Evolutionary conservation across 2,329 filamentous ascomycete genomes (phyloP).

Genomic region (Tolypocladium amazonense): DNA sequence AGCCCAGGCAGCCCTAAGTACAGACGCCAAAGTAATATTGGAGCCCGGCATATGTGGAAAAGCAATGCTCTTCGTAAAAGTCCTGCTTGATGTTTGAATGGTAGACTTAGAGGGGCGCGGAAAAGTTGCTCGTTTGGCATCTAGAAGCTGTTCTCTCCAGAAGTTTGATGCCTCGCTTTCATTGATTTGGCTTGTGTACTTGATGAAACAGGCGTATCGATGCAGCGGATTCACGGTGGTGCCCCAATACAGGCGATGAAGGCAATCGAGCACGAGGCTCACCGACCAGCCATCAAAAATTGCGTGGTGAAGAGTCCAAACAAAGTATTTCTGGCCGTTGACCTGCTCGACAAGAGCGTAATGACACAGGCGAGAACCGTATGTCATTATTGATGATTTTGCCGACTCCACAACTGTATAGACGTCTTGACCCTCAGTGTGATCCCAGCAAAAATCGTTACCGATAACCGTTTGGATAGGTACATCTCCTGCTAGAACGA

Average conservation of each 20-base stretch:
- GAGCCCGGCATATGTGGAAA: background rate
- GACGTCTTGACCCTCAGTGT: background rate
- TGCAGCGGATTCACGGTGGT: background rate
- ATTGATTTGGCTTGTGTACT: background rate
- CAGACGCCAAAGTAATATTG: conserved; percentile 8
- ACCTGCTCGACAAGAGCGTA: background rate
- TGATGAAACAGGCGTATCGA: background rate
- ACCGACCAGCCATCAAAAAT: background rate
- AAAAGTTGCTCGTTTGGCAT: background rate
- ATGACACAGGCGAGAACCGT: background rate
- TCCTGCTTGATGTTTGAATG: background rate
- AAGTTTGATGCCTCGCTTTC: background rate
- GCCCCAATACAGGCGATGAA: background rate
- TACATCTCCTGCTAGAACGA: background rate
- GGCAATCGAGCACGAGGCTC: background rate
- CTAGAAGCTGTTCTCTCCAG: background rate
- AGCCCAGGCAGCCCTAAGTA: conserved; percentile 14
- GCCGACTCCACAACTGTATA: background rate
- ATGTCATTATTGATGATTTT: background rate
- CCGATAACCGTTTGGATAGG: background rate
- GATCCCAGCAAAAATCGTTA: background rate
- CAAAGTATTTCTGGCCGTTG: background rate
- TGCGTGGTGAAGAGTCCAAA: background rate
- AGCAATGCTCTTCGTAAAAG: background rate
- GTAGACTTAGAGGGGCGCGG: background rate